Percentiles rank a stretch among this genome's conserved stretches.
Evolutionary conservation across 768 basidiomycete species (phyloP).

Genomic region (Kwoniella heveanensis): DNA sequence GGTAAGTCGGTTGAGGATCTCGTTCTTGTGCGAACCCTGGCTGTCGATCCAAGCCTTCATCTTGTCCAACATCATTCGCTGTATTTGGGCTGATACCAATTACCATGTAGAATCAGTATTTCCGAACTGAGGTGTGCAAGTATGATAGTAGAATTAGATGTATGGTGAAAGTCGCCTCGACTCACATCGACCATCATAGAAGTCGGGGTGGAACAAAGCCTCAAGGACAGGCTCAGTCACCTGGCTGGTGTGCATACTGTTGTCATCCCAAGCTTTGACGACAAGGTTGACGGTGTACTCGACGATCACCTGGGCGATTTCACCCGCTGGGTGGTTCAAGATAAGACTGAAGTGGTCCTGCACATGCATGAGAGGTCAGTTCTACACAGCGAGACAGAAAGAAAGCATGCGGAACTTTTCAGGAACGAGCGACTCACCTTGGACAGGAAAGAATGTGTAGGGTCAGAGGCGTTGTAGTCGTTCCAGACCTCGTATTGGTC

Average conservation of each 20-base stretch:
- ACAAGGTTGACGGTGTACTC: conserved; percentile 69
- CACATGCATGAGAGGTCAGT: too few relatives aligned
- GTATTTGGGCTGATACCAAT: conserved; percentile 36
- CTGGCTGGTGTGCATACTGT: conserved; percentile 41
- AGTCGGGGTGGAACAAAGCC: conserved; percentile 55
- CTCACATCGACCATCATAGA: conserved; percentile 44
- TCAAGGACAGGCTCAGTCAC: conserved; percentile 51
- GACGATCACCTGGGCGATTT: conserved; percentile 70
- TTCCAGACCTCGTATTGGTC: conserved; percentile 90
- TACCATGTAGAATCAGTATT: neutral
- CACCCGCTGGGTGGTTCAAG: conserved; percentile 74
- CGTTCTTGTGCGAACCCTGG: conserved; percentile 38
- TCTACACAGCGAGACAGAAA: too few relatives aligned
- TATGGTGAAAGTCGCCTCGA: neutral
- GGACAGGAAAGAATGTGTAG: conserved; percentile 65
- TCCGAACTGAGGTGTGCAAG: neutral
- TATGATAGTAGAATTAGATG: neutral
- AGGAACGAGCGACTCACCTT: conserved; percentile 61
- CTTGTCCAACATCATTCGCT: conserved; percentile 50
- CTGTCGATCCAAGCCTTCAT: conserved; percentile 43
- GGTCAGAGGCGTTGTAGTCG: conserved; percentile 75
- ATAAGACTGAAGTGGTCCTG: conserved; percentile 75
- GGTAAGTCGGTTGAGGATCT: conserved; percentile 48
- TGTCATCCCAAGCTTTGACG: conserved; percentile 79
- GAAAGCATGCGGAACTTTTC: too few relatives aligned